Percentiles rank a stretch among this genome's conserved stretches.
Conservation (phyloP, 495 filamentous ascomycete species). For the Xylaria sp. region DNA sequence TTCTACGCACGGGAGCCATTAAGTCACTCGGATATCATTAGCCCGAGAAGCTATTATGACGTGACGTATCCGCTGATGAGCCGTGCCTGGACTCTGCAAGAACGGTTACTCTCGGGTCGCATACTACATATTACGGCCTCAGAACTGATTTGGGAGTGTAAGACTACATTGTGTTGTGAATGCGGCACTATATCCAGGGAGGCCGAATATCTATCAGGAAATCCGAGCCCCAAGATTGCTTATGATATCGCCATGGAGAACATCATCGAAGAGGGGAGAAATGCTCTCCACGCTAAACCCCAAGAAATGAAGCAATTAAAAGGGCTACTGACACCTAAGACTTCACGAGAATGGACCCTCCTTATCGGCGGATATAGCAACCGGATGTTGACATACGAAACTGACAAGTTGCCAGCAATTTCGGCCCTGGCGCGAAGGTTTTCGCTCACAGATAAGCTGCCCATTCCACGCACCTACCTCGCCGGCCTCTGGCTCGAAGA, state of each 20-base stretch:
- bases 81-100: no score
- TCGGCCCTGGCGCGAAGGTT: slow-evolving; percentile 12
- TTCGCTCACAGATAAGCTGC: background rate
- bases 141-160: slow-evolving; percentile 7
- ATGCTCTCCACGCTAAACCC: background rate
- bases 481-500: slow-evolving; percentile 30
- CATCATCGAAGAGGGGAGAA: slow-evolving; percentile 11
- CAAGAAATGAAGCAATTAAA: background rate
- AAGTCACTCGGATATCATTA: no score
- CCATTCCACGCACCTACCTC: slow-evolving; percentile 20
- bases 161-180: slow-evolving; percentile 2
- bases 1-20: no score
- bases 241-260: slow-evolving; percentile 7
- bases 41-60: no score
- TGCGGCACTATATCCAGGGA: slow-evolving; percentile 5
- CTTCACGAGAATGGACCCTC: slow-evolving; percentile 6
- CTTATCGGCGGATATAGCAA: slow-evolving; percentile 15
- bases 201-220: background rate
- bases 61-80: no score
- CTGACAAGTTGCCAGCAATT: background rate
- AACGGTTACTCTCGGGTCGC: no score
- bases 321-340: slow-evolving; percentile 4
- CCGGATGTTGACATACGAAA: slow-evolving; percentile 5
- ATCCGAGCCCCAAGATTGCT: slow-evolving; percentile 5
- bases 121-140: slow-evolving; percentile 9